These are phyloP conservation scores for Mytilinidion resinicola DNA, from an alignment of 495 filamentous ascomycete species.

Conservation along the genomic window DNA sequence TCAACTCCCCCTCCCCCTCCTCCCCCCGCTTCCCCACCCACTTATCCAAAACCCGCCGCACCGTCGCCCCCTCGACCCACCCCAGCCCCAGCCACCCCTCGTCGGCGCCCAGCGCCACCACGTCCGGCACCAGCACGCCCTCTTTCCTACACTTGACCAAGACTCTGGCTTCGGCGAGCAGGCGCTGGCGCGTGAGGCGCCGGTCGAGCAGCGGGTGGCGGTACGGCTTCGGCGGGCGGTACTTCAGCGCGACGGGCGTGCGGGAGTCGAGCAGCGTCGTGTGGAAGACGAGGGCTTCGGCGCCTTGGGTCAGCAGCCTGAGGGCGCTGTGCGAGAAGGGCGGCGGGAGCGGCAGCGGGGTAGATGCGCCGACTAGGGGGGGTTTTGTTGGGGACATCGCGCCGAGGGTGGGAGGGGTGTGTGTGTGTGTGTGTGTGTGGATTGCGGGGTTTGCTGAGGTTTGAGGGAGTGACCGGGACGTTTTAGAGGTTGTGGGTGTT, in stretches of 20 bases:
- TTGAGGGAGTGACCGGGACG: too few relatives aligned
- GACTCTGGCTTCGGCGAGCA: conserved; percentile 81
- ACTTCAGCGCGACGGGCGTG: conserved; percentile 75
- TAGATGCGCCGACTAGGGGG: not conserved
- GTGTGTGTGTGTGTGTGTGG: not conserved
- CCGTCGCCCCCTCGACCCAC: conserved; percentile 72
- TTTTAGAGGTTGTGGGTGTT: not conserved
- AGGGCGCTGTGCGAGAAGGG: conserved; percentile 55
- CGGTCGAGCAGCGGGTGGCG: conserved; percentile 86
- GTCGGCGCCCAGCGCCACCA: conserved; percentile 69
- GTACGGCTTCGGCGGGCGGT: conserved; percentile 88
- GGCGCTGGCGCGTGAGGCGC: conserved; percentile 76
- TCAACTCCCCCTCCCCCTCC: conserved; percentile 40
- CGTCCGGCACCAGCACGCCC: conserved; percentile 69
- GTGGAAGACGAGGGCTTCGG: conserved; percentile 88
- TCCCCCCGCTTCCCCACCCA: conserved; percentile 44
- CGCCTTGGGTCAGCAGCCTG: conserved; percentile 76
- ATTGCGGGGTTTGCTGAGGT: not conserved
- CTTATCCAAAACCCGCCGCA: conserved; percentile 59
- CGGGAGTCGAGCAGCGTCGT: conserved; percentile 68
- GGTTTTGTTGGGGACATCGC: conserved; percentile 38
- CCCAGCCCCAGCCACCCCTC: conserved; percentile 82
- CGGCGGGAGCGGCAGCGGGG: conserved; percentile 48
- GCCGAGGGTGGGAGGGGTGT: conserved; percentile 46
- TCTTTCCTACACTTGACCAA: conserved; percentile 67